Evolutionary conservation across 208 protist species (phyloP).

Genomic region (Naegleria lovaniensis): DNA sequence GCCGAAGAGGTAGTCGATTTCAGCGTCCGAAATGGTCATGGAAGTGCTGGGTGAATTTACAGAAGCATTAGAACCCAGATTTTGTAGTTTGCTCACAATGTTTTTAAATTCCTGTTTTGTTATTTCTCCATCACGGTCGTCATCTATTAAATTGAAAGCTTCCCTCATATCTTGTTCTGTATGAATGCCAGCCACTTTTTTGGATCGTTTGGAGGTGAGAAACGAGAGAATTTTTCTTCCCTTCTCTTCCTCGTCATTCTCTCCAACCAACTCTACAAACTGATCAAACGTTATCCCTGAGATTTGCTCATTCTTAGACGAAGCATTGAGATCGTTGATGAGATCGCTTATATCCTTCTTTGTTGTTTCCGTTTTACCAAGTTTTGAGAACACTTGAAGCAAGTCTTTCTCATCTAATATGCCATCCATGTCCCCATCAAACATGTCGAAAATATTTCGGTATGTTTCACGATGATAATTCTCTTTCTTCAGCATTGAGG

Average conservation of each 20-base stretch:
- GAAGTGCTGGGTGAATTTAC: background rate
- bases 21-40: background rate
- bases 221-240: background rate
- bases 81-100: background rate
- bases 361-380: background rate
- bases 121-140: background rate
- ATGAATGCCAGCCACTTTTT: background rate
- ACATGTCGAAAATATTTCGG: background rate
- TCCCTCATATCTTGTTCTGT: background rate
- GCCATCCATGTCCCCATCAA: background rate
- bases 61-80: background rate
- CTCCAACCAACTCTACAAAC: background rate
- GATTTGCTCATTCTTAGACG: background rate
- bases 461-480: background rate
- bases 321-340: background rate
- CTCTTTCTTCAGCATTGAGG: background rate
- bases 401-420: background rate
- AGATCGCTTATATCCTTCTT: background rate
- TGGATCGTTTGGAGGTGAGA: background rate
- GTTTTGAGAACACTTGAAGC: background rate
- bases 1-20: background rate
- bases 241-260: background rate
- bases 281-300: background rate
- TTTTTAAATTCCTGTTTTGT: background rate
- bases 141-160: background rate